These are phyloP conservation scores for Paramecium octaurelia DNA, from an alignment of 73 alveolate species.

Conservation along the genomic window DNA sequence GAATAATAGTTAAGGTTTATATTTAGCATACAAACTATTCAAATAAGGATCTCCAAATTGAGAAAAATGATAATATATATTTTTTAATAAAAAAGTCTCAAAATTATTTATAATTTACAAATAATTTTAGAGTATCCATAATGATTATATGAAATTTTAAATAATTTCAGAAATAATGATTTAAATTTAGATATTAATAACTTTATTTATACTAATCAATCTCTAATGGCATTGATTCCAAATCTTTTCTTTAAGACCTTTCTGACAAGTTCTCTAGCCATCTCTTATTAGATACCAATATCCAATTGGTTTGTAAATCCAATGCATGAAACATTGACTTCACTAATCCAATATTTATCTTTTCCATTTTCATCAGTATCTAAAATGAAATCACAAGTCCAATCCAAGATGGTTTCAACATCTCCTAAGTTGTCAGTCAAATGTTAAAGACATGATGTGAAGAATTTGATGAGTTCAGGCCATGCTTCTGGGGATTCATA, in stretches of 20 bases:
- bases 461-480: slow-evolving; percentile 31
- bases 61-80: too few relatives aligned
- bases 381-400: slow-evolving; percentile 10
- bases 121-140: background rate
- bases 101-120: too few relatives aligned
- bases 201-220: background rate
- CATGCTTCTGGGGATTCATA: slow-evolving; percentile 13
- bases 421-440: background rate
- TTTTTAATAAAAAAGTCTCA: too few relatives aligned
- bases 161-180: background rate
- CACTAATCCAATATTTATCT: slow-evolving; percentile 30
- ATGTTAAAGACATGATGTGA: background rate
- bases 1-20: too few relatives aligned
- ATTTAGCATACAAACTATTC: background rate
- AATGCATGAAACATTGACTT: slow-evolving; percentile 39
- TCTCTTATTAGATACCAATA: slow-evolving; percentile 39
- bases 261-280: slow-evolving; percentile 22
- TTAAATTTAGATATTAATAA: background rate
- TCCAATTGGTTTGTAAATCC: slow-evolving; percentile 22
- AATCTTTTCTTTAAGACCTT: background rate
- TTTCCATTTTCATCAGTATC: slow-evolving; percentile 40
- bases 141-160: background rate
- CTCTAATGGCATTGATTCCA: background rate
- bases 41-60: background rate
- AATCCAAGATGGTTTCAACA: background rate